Conservation (phyloP, 2,329 filamentous ascomycete genomes). For the Clarireedia paspali region DNA sequence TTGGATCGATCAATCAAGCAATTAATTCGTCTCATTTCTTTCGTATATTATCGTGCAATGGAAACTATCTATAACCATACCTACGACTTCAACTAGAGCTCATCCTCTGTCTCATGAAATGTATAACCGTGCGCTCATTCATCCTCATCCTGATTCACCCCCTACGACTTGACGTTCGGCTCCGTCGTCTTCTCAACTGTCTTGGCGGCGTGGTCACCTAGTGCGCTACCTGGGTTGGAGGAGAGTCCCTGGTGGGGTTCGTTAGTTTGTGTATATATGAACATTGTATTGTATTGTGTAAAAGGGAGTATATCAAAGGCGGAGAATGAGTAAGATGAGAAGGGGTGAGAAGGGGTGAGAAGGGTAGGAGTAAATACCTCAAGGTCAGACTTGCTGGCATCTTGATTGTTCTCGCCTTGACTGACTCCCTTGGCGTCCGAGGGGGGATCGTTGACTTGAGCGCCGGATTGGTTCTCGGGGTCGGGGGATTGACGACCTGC, state of each 20-base stretch:
- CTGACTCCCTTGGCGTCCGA: conserved; percentile 51
- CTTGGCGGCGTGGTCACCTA: conserved; percentile 53
- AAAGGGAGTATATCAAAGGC: not conserved
- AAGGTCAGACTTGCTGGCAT: conserved; percentile 41
- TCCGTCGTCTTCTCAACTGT: conserved; percentile 33
- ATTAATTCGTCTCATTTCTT: too few species aligned
- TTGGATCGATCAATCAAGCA: too few species aligned
- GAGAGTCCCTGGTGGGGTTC: conserved; percentile 36
- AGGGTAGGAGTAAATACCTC: conserved; percentile 33
- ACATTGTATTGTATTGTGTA: not conserved
- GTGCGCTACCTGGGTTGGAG: conserved; percentile 58
- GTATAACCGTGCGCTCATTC: not conserved
- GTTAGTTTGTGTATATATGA: not conserved
- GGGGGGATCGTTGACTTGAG: conserved; percentile 53
- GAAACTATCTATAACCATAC: too few species aligned
- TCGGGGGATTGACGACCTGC: conserved; percentile 71
- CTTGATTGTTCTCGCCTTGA: conserved; percentile 43
- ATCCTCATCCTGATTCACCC: not conserved
- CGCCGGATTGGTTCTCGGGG: conserved; percentile 58
- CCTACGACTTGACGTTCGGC: not conserved
- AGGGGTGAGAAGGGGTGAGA: too few species aligned
- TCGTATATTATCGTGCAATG: too few species aligned
- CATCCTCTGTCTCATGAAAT: not conserved
- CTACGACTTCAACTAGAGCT: too few species aligned
- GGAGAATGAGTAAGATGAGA: not conserved